Evolutionary conservation across 2,329 filamentous ascomycete species (phyloP), one percentile per base, ranked within the genome.

Genomic region (Dendryphion nanum): DNA sequence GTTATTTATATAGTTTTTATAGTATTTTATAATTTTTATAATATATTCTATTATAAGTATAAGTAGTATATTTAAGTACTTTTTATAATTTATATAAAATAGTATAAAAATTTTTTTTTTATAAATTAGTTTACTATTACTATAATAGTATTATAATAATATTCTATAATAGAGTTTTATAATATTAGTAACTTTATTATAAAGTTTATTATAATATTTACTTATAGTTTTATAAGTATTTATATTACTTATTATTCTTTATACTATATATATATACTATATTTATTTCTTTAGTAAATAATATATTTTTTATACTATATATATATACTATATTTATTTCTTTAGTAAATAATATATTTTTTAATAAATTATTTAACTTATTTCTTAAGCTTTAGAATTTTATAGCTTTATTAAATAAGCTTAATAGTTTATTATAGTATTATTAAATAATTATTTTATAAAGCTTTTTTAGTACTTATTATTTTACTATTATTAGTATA

Each of bases 201-300:
- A n/a, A n/a, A n/a, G n/a, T n/a, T n/a, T n/a, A n/a, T 21, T 13
- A 18, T n/a, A 24, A 41, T 30, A 13, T 38, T 24, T 3, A 12
- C 13, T 35, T 23, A 41, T 12, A 17, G 18, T 40, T 18, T 19
- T 13, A 33, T 21, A 6, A 21, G 35, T 21, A 42, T 19, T 24
- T 38, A 19, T 21, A 42, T 4, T 6, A 30, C n/a, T 28, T 31
- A 23, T 14, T 36, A 17, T 6, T 38, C 19, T 30, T 30, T 30
- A 29, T 38, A 34, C n/a, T n/a, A n/a, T n/a, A n/a, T n/a, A n/a
- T n/a, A n/a, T n/a, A n/a, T n/a, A n/a, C 7, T 24, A 7, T 24
- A 24, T 24, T n/a, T 24, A 7, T 24, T 7, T n/a, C 21, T 24
- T 24, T 24, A 24, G n/a, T 24, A 24, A 24, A 24, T 7, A n/a